Base-by-base conservation (phyloP, 208 protist species). In the Jaenimonas drosophilae region DNA sequence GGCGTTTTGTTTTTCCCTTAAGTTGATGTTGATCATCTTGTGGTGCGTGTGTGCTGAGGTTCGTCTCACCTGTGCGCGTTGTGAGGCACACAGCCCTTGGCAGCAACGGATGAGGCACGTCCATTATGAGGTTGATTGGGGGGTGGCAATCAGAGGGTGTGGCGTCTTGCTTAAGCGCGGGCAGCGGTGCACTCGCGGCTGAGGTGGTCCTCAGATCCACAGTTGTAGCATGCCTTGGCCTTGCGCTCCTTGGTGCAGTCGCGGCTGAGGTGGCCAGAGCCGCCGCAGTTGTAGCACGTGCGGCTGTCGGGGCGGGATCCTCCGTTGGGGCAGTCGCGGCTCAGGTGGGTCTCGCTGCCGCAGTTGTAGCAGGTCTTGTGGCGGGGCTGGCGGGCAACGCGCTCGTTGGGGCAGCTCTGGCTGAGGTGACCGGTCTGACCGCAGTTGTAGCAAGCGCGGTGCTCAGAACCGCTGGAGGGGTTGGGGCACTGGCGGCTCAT, bases 151-250 rank as follows among this genome's bases (percentile, higher is more conserved):
- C n/a, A n/a, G n/a, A n/a, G n/a, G n/a, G n/a, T n/a, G n/a, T n/a
- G n/a, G n/a, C n/a, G n/a, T n/a, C n/a, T n/a, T n/a, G n/a, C n/a
- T n/a, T n/a, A n/a, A n/a, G n/a, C 31, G 42, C 54, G 62, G 38
- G 51, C 50, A 9, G 65, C 39, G 45, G 77, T 63, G 64, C 81
- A 91, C 7, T 72, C 70, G 40, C 82, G 70, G 59, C 58, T 59
- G 12, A 89, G 26, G 59, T 91, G 82, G 32, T 73, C 82, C 6
- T 52, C 16, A 37, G 70, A 38, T 38, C 73, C 59, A 54, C 81
- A 90, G 59, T 65, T 86, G 54, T 76, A 89, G 58, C 82, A 91
- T 4, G 59, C 49, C 59, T 48, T 64, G 43, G 17, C 50, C 45
- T 46, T 49, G 53, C n/a, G 21, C 40, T 61, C 61, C 20, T 51